Percentiles rank a stretch among this genome's conserved stretches.
Evolutionary conservation across 2,329 filamentous ascomycete species (phyloP).

Genomic region (Anisogramma anomala): DNA sequence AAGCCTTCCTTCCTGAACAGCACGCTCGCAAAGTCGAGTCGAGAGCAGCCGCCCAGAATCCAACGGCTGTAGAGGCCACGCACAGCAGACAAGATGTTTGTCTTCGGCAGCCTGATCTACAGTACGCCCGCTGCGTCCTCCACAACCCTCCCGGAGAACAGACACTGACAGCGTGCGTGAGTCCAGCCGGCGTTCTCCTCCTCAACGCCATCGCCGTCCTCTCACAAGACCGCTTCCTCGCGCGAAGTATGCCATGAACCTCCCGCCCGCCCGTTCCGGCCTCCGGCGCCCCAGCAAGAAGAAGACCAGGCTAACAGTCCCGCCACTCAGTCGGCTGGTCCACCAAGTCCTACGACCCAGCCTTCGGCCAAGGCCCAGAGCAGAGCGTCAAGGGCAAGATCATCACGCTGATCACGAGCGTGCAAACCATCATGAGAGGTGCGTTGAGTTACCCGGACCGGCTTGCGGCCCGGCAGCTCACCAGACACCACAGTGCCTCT

Average conservation of each 20-base stretch:
- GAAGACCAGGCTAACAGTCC: slow-evolving; percentile 14
- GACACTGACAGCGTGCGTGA: no score
- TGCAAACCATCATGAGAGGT: slow-evolving; percentile 91
- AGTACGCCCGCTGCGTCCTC: slow-evolving; percentile 39
- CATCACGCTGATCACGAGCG: slow-evolving; percentile 79
- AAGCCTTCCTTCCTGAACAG: no score
- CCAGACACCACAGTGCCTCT: slow-evolving; percentile 53
- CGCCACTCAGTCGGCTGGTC: slow-evolving; percentile 72
- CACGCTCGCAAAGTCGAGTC: no score
- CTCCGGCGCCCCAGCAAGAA: not conserved
- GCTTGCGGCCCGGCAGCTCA: no score
- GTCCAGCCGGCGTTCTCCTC: slow-evolving; percentile 66
- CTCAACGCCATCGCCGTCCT: slow-evolving; percentile 90
- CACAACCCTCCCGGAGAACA: no score
- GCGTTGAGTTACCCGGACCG: slow-evolving; percentile 32
- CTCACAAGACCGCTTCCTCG: slow-evolving; percentile 88
- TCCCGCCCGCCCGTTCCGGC: not conserved
- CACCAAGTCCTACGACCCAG: slow-evolving; percentile 55
- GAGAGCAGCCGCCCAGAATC: not conserved
- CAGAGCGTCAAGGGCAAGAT: slow-evolving; percentile 76
- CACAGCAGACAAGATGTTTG: slow-evolving; percentile 44
- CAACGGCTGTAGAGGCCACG: slow-evolving; percentile 9
- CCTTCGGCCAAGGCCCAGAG: slow-evolving; percentile 60
- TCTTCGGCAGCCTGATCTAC: slow-evolving; percentile 64
- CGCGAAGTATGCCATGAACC: slow-evolving; percentile 56